Evolutionary conservation across 2,329 filamentous ascomycete genomes (phyloP), one percentile per base, ranked within the genome.

Genomic region (Septoria linicola): DNA sequence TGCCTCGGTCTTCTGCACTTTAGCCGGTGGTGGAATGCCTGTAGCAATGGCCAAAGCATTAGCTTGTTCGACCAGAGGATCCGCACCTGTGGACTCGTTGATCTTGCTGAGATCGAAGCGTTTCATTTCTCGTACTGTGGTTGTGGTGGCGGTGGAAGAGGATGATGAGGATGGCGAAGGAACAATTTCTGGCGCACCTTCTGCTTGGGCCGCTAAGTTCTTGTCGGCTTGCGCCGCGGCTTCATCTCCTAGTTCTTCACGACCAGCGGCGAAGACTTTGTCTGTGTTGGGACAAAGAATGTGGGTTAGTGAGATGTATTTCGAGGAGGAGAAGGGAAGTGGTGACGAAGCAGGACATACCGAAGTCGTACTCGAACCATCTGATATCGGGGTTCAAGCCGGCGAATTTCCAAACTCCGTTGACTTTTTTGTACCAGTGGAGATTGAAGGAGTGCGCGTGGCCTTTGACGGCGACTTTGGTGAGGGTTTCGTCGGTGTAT

Each of bases 321-420:
- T 10, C 23, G 23, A 27, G 16, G 17, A 8, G n/a, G 8, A 16
- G 17, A 7, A 36, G 11, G n/a, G 23, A 27, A 10, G 23, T 27
- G 10, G 5, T 5, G 10, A 27, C 23, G 10, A 17, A 13, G 32
- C 5, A 35, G 32, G 10, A 41, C 35, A 4, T 48, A 41, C 44
- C 78, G 61, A 79, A 77, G 61, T 80, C 76, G 60, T 77, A 76
- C 71, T 80, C 78, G 49, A 67, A 71, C 78, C 78, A 81, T 51
- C 77, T 63, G 56, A 80, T 79, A 45, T 78, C 75, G 8, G 78
- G 78, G 63, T 69, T 68, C 42, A 81, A 63, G 2, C 78, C 78
- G 0, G 78, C 78, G 68, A 80, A 80, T 68, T 80, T 80, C 78
- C 78, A 81, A 57, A 73, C 75, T 1, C 78, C 79, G 25, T 80